phyloP scores from a whole-genome alignment of 768 basidiomycete species.

The Inosperma sp. region DNA sequence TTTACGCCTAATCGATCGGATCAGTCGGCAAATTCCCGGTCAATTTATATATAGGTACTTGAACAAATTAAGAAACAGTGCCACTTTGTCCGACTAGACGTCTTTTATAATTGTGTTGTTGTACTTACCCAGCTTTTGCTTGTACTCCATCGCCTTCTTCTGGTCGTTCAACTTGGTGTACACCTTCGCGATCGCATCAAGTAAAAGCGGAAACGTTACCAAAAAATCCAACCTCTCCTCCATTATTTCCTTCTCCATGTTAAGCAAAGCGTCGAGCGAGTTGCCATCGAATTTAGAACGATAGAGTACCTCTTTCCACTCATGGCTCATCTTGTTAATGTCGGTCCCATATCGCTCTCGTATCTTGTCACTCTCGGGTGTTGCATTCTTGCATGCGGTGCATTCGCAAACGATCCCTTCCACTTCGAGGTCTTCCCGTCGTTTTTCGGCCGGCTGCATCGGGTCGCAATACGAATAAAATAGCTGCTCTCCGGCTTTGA shows the following conservation, averaged over 20 bases:
- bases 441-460: neutral
- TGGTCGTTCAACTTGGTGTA: neutral
- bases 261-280: neutral
- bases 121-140: neutral
- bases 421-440: neutral
- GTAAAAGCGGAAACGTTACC: neutral
- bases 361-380: neutral
- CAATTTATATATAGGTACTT: too few species aligned
- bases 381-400: neutral
- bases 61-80: too few species aligned
- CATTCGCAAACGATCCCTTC: neutral
- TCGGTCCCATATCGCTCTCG: neutral
- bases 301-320: neutral
- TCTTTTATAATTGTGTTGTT: neutral
- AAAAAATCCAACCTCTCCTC: neutral
- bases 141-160: neutral
- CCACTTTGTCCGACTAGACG: too few species aligned
- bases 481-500: neutral
- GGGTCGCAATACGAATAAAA: neutral
- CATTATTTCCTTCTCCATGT: conserved; percentile 1
- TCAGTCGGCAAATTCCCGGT: too few species aligned
- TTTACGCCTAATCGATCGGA: too few species aligned
- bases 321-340: neutral
- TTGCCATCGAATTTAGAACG: neutral
- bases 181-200: neutral